Base-by-base conservation (phyloP, 2,329 filamentous ascomycete species). In the Ceratocystis cubensis region DNA sequence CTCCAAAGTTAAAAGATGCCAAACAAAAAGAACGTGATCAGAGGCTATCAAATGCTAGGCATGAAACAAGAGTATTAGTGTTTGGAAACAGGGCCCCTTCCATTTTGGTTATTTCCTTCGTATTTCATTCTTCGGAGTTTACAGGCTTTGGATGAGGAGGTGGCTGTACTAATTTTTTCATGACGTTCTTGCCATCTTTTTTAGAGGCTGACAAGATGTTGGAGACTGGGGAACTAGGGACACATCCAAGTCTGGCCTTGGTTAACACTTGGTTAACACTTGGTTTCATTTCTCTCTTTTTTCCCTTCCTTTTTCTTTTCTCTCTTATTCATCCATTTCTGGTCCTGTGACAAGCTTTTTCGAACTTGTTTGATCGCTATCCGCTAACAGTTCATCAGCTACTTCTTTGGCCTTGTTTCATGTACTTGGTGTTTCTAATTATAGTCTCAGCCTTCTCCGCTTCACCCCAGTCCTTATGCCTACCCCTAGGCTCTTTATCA, bases 401-500 rank as follows among this genome's bases (percentile, higher is more conserved):
- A 13, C 13, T 20, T 57, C 17, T 30, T 57, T 33, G 13, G 53
- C 5, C 22, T 28, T 57, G 53, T 33, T 57, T 57, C 53, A 57
- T 22, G 13, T 57, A 15, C 37, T 57, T 17, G 22, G 53, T 57
- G 53, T n/a, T 57, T 28, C 28, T 57, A 57, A 57, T 17, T 30
- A 57, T 57, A 57, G 53, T n/a, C 33, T 13, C n/a, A 63, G 53
- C 13, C 50, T 30, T 5, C 61, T 17, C 2, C 15, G 28, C 61
- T 25, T 48, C 10, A 22, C 37, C 25, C 44, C 33, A 5, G 15
- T 20, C n/a, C 5, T 53, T 70, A 77, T 76, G 75, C 61, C 75
- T 1, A 84, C 86, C 1, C 89, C 89, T 1, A 83, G 89, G 65
- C 86, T 89, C 74, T 93, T 93, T 78, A 84, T 94, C 71, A 78